Evolutionary conservation across 2,329 filamentous ascomycete genomes (phyloP).

Genomic region (Fusarium albidum): DNA sequence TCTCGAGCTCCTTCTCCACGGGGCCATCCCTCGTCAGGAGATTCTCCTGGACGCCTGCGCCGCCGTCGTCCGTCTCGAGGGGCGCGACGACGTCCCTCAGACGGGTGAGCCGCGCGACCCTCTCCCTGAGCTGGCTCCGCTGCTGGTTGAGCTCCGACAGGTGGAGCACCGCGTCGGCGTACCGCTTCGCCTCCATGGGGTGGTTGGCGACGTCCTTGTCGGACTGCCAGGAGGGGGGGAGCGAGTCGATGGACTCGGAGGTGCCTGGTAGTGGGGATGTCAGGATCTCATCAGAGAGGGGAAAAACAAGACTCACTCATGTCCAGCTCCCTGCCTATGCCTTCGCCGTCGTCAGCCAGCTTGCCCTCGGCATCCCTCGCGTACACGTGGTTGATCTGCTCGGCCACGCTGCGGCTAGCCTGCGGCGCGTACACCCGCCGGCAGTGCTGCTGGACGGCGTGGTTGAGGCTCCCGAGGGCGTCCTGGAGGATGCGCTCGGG

Average conservation of each 20-base stretch:
- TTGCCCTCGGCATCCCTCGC: constrained; percentile 55
- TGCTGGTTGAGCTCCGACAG: constrained; percentile 58
- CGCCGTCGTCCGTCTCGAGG: constrained; percentile 36
- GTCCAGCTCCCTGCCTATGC: constrained; percentile 52
- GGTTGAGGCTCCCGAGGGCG: constrained; percentile 66
- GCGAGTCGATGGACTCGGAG: constrained; percentile 52
- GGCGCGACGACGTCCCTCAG: constrained; percentile 62
- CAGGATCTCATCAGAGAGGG: background rate
- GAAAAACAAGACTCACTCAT: constrained; percentile 49
- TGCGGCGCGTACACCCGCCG: constrained; percentile 72
- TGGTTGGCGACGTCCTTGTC: constrained; percentile 47
- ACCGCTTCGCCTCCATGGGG: constrained; percentile 59
- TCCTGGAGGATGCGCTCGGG: constrained; percentile 63
- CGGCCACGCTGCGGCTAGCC: constrained; percentile 74
- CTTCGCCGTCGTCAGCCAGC: constrained; percentile 48
- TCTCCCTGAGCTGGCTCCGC: constrained; percentile 46
- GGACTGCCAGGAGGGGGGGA: constrained; percentile 57
- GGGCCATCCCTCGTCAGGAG: constrained; percentile 71
- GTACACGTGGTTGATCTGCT: constrained; percentile 76
- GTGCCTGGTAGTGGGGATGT: constrained; percentile 47
- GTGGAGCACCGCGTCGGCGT: constrained; percentile 57
- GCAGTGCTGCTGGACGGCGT: constrained; percentile 69
- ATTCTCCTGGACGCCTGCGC: constrained; percentile 67
- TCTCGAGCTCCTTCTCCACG: constrained; percentile 71
- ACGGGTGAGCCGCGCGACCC: constrained; percentile 56